Conservation (phyloP, 1,284 basidiomycete genomes). For the Rhodofomes roseus region DNA sequence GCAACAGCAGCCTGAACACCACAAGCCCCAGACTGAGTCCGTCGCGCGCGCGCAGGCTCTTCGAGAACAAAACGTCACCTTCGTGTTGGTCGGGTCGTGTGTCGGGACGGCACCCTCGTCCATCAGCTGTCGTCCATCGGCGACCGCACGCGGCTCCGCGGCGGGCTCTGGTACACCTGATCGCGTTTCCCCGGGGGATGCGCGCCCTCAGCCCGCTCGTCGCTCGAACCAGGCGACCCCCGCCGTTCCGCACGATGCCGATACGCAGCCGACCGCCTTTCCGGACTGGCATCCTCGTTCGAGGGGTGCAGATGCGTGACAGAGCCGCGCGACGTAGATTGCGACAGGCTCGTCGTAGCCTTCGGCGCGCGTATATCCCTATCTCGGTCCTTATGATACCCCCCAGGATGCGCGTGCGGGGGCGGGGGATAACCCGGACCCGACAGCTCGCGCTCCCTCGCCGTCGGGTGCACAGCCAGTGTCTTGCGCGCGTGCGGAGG, state of each 20-base stretch:
- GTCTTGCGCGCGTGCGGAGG: background rate
- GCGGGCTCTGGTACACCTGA: slow-evolving; percentile 10
- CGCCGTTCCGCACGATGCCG: slow-evolving; percentile 7
- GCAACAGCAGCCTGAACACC: background rate
- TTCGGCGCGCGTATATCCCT: slow-evolving; percentile 9
- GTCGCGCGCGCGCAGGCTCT: background rate
- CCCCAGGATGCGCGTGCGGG: slow-evolving; percentile 5
- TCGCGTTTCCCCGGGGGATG: slow-evolving; percentile 3
- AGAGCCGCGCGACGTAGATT: background rate
- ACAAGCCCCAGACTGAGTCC: slow-evolving; percentile 8
- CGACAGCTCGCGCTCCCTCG: slow-evolving; percentile 2
- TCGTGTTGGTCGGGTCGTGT: background rate
- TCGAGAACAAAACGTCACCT: background rate
- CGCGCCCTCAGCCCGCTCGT: slow-evolving; percentile 1
- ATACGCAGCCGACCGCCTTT: slow-evolving; percentile 11
- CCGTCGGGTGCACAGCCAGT: background rate
- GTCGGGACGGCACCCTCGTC: background rate
- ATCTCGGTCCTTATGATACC: background rate
- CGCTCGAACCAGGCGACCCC: slow-evolving; percentile 7
- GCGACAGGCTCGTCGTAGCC: slow-evolving; percentile 5
- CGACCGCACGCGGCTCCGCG: slow-evolving; percentile 16
- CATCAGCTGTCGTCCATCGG: slow-evolving; percentile 16
- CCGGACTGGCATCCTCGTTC: slow-evolving; percentile 12
- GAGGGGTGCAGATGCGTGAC: slow-evolving; percentile 3
- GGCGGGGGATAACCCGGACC: slow-evolving; percentile 3